A percentile compares a stretch with the other conserved stretches of the same genome.
Conservation (phyloP, 768 basidiomycete species). For the Thelephora aurantiotincta region DNA sequence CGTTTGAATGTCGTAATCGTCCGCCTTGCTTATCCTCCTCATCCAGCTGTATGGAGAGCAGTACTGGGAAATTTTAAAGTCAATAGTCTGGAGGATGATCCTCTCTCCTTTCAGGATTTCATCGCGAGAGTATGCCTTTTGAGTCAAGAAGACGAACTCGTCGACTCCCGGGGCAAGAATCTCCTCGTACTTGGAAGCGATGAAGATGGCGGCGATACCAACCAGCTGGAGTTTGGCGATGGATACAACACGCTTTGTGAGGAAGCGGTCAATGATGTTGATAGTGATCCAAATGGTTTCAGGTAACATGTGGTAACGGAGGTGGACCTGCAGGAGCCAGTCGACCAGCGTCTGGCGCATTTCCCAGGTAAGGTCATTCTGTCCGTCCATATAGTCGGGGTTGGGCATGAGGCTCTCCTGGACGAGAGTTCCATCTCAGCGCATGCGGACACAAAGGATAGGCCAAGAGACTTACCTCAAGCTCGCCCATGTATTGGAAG, state of each 20-base stretch:
- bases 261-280: slow-evolving; percentile 80
- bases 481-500: slow-evolving; percentile 87
- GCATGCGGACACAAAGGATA: neutral
- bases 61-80: slow-evolving; percentile 92
- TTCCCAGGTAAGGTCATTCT: slow-evolving; percentile 82
- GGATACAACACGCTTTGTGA: slow-evolving; percentile 58
- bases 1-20: slow-evolving; percentile 97
- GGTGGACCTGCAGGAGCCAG: slow-evolving; percentile 95
- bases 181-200: slow-evolving; percentile 98
- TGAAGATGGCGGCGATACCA: slow-evolving; percentile 97
- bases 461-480: slow-evolving; percentile 51
- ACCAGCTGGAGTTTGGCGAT: slow-evolving; percentile 86
- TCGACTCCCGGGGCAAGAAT: slow-evolving; percentile 93
- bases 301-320: slow-evolving; percentile 97
- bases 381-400: slow-evolving; percentile 85
- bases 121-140: slow-evolving; percentile 85
- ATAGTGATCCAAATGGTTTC: slow-evolving; percentile 99
- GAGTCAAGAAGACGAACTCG: slow-evolving; percentile 98
- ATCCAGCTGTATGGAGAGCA: slow-evolving; percentile 99
- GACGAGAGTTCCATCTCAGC: slow-evolving; percentile 11
- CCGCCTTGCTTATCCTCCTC: slow-evolving; percentile 94
- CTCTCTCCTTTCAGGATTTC: slow-evolving; percentile 98
- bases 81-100: slow-evolving; percentile 88
- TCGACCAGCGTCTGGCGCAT: slow-evolving; percentile 97
- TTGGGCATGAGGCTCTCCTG: slow-evolving; percentile 84